A percentile compares a stretch with the other conserved stretches of the same genome.
Evolutionary conservation across 2,329 filamentous ascomycete species (phyloP).

Genomic region (Colletotrichum sp.): DNA sequence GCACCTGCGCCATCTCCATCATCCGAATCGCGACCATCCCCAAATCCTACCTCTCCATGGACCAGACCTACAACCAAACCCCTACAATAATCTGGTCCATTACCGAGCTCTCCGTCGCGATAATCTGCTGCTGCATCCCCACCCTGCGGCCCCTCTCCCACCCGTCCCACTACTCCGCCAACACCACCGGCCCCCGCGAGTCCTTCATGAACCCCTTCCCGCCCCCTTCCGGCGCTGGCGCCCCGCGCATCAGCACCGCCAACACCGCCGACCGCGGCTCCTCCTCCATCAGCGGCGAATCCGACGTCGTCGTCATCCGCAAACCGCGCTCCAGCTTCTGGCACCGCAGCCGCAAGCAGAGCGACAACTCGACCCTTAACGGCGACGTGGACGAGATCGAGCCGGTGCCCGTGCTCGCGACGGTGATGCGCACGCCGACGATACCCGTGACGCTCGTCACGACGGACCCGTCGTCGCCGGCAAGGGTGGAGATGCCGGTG

Average conservation of each 20-base stretch:
- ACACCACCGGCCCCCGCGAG: background rate
- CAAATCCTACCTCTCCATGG: slow-evolving; percentile 27
- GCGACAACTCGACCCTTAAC: background rate
- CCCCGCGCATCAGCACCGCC: background rate
- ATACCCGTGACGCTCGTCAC: background rate
- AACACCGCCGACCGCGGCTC: background rate
- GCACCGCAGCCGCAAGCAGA: background rate
- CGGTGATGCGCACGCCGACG: background rate
- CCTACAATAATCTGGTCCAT: slow-evolving; percentile 40
- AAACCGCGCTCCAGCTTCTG: slow-evolving; percentile 4
- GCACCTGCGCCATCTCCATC: slow-evolving; percentile 13
- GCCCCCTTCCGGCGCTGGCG: rapidly evolving
- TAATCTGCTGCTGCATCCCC: slow-evolving; percentile 44
- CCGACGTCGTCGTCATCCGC: background rate
- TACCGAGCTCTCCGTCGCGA: slow-evolving; percentile 42
- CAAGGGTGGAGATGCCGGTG: background rate
- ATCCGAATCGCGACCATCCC: slow-evolving; percentile 36
- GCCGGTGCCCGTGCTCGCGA: background rate
- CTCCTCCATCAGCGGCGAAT: background rate
- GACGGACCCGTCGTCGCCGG: background rate
- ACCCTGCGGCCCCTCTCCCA: slow-evolving; percentile 35
- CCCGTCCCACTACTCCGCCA: background rate
- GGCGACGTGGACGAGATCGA: slow-evolving; percentile 7
- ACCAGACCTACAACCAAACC: slow-evolving; percentile 37
- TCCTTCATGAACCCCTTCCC: background rate